A percentile compares a stretch with the other conserved stretches of the same genome.
These are phyloP conservation scores for Mesembryanthemum crystallinum DNA, from an alignment of 148 eudicot species.

Conservation along the genomic window DNA sequence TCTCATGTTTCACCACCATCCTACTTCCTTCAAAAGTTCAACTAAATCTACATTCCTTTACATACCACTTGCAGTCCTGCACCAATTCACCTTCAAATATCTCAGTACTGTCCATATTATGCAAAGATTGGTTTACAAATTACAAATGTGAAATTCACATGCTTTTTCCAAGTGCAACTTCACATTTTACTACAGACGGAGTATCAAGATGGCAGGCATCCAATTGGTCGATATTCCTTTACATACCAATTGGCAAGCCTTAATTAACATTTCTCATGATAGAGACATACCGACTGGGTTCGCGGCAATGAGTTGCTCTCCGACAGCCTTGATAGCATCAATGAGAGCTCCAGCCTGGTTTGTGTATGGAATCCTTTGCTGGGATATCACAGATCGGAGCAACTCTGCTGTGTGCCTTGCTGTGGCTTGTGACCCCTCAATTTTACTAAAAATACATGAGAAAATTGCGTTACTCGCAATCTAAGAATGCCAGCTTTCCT, in stretches of 20 bases:
- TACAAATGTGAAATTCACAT: background rate
- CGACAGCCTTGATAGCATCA: conserved; percentile 69
- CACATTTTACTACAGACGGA: too few relatives aligned
- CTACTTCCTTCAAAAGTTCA: background rate
- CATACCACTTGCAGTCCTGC: background rate
- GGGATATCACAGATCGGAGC: conserved; percentile 87
- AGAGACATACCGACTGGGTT: conserved; percentile 76
- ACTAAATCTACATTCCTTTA: background rate
- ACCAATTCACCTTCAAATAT: background rate
- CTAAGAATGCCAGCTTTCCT: background rate
- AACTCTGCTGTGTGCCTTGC: conserved; percentile 88
- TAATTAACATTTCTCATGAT: background rate
- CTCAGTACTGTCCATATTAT: background rate
- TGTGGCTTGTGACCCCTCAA: conserved; percentile 87
- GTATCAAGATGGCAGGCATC: too few relatives aligned
- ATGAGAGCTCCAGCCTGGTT: conserved; percentile 79
- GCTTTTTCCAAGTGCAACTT: background rate
- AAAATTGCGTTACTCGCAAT: background rate
- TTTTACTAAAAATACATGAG: conserved; percentile 47
- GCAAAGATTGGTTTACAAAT: background rate
- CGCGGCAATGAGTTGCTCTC: conserved; percentile 79
- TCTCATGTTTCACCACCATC: background rate
- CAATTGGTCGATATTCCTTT: too few relatives aligned
- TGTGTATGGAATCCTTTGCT: conserved; percentile 70
- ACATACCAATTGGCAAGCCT: too few relatives aligned